Conservation (phyloP, 345 rosid species). For the Euphorbia tirucalli region DNA sequence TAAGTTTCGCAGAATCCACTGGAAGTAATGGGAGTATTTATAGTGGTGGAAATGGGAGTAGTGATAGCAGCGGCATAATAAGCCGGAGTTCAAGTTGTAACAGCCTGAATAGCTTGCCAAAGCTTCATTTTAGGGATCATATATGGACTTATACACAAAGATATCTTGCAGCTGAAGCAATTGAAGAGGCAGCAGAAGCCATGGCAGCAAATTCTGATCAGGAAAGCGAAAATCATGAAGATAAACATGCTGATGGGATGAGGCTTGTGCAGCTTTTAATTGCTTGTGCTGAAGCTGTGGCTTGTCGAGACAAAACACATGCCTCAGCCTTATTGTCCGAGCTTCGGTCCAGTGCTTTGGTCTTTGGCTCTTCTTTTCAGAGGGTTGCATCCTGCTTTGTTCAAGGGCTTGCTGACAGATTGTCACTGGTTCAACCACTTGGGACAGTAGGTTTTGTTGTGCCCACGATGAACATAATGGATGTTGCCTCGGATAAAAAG, state of each 20-base stretch:
- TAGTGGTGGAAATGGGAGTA: constrained; percentile 2
- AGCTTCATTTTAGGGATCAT: constrained; percentile 47
- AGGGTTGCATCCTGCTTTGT: constrained; percentile 70
- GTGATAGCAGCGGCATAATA: constrained; percentile 8
- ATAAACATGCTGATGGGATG: constrained; percentile 43
- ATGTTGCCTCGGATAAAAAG: constrained; percentile 37
- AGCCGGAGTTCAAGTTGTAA: constrained; percentile 33
- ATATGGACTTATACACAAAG: constrained; percentile 35
- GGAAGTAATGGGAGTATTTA: constrained; percentile 14
- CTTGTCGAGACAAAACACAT: constrained; percentile 57
- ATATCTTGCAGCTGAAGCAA: constrained; percentile 45
- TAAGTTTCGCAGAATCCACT: constrained; percentile 31
- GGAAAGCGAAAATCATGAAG: constrained; percentile 23
- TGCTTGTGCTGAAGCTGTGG: constrained; percentile 68
- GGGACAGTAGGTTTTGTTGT: constrained; percentile 31
- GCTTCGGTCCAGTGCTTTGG: constrained; percentile 45
- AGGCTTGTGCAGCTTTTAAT: constrained; percentile 53
- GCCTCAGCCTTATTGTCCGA: constrained; percentile 51
- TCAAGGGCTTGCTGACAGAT: constrained; percentile 54
- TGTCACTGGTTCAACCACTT: constrained; percentile 44
- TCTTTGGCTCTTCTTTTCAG: constrained; percentile 61
- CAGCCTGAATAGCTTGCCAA: constrained; percentile 31
- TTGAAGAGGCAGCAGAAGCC: constrained; percentile 45
- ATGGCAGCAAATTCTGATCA: constrained; percentile 12
- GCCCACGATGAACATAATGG: constrained; percentile 41